phyloP scores from a whole-genome alignment of 192 early-diverging fungal species.

The Mortierella antarctica region DNA sequence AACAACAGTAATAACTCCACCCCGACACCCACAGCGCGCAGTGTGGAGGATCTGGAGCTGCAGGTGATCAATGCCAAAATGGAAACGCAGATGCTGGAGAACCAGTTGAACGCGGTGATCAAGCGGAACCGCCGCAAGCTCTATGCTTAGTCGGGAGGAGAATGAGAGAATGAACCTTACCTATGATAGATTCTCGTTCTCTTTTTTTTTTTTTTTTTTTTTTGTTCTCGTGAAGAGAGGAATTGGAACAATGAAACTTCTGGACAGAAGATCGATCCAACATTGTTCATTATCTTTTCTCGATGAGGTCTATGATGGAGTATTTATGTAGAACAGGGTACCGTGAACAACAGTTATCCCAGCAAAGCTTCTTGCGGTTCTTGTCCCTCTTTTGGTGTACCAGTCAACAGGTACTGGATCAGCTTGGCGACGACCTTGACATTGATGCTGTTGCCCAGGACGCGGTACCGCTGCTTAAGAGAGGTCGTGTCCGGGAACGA shows the following conservation, averaged over 20 bases:
- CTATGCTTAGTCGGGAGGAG: constrained; percentile 11
- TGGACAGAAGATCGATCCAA: too few species aligned
- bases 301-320: too few species aligned
- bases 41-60: constrained; percentile 41
- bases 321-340: background rate
- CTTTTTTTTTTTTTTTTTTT: too few species aligned
- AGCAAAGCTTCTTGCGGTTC: background rate
- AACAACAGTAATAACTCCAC: background rate
- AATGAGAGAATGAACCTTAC: too few species aligned
- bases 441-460: constrained; percentile 93
- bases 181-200: too few species aligned
- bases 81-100: constrained; percentile 52
- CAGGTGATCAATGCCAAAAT: constrained; percentile 53
- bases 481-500: constrained; percentile 76
- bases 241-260: too few species aligned
- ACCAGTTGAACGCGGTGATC: constrained; percentile 43
- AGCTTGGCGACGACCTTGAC: constrained; percentile 83
- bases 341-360: background rate
- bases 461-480: constrained; percentile 81
- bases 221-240: too few species aligned
- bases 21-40: constrained; percentile 8
- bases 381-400: constrained; percentile 5
- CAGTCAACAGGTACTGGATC: constrained; percentile 73
- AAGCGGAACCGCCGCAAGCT: constrained; percentile 46
- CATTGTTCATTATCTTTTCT: too few species aligned